These are phyloP conservation scores for Kalmanozyma brasiliensis DNA, from an alignment of 1,284 basidiomycete genomes.

Conservation along the genomic window DNA sequence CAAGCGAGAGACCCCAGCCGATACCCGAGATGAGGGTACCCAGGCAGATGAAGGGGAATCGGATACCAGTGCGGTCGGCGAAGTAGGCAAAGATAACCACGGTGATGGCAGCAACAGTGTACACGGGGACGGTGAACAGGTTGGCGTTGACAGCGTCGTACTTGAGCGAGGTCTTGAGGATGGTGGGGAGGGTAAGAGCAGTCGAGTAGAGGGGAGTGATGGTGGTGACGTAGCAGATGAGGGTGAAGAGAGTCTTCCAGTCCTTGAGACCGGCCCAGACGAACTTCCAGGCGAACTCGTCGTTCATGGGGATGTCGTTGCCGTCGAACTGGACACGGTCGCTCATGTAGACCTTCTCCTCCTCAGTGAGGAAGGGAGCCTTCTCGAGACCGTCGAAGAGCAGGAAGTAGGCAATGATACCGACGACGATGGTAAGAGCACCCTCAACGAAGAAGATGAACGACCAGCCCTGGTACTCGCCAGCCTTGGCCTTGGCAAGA, in stretches of 20 bases:
- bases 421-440: slow-evolving; percentile 69
- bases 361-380: slow-evolving; percentile 51
- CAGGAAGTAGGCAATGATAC: slow-evolving; percentile 65
- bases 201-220: slow-evolving; percentile 58
- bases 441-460: slow-evolving; percentile 71
- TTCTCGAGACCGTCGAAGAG: slow-evolving; percentile 49
- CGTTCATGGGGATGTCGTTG: slow-evolving; percentile 56
- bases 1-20: slow-evolving; percentile 53
- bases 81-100: slow-evolving; percentile 58
- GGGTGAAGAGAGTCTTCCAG: slow-evolving; percentile 57
- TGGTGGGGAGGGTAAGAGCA: slow-evolving; percentile 58
- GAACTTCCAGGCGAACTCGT: slow-evolving; percentile 54
- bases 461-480: slow-evolving; percentile 33
- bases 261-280: slow-evolving; percentile 55
- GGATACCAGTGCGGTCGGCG: slow-evolving; percentile 44
- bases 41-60: slow-evolving; percentile 49
- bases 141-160: slow-evolving; percentile 54
- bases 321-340: slow-evolving; percentile 54
- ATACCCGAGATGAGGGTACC: slow-evolving; percentile 48
- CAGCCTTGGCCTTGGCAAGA: slow-evolving; percentile 59
- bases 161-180: slow-evolving; percentile 55
- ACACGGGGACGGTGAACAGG: slow-evolving; percentile 70
- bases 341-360: slow-evolving; percentile 53
- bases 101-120: slow-evolving; percentile 68
- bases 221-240: slow-evolving; percentile 56